Evolutionary conservation across 2,329 filamentous ascomycete species (phyloP), one percentile per base, ranked within the genome.

Genomic region (Basipetospora chlamydospora): DNA sequence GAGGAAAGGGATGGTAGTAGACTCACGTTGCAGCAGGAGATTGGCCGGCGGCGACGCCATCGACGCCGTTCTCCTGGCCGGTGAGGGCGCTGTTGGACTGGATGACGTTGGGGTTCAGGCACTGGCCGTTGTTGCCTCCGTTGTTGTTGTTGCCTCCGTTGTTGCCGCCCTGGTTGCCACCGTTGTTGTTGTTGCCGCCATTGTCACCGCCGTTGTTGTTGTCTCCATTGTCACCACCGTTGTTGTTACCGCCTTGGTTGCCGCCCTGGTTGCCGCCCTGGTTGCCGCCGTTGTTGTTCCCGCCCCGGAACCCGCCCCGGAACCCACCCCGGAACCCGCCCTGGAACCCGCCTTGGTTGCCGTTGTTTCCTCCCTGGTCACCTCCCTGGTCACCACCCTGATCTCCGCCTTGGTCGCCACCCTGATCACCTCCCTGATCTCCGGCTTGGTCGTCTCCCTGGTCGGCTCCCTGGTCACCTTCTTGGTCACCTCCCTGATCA

Each of bases 21-120:
- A 44, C 55, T 41, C 47, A 67, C 63, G 62, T 69, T 17, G 47
- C 43, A 7, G 66, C 70, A n/a, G 60, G 44, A 20, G 46, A 45
- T 35, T 59, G 49, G n/a, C 52, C 55, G 2, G 40, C 26, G 22
- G 42, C 37, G 35, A 49, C 41, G 26, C 50, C 49, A 1, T 47
- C 45, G 4, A 45, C 49, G 10, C 50, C 51, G 6, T 44, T 44
- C 16, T 55, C 55, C 26, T 61, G 49, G 15, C 64, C 63, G 28
- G 58, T 59, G 16, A 47, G 46, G 9, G 50, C 42, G 39, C 59
- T 64, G 33, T 50, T 59, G 4, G 43, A 47, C 45, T 70, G 66
- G 26, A 69, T 52, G 34, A 59, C 56, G 25, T 49, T 43, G 3
- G 54, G 51, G 33, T 56, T 41, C 5, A 69, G 49, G 29, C 48